Conservation (phyloP, 2,329 filamentous ascomycete species). For the Phaeosphaeriaceae sp. region DNA sequence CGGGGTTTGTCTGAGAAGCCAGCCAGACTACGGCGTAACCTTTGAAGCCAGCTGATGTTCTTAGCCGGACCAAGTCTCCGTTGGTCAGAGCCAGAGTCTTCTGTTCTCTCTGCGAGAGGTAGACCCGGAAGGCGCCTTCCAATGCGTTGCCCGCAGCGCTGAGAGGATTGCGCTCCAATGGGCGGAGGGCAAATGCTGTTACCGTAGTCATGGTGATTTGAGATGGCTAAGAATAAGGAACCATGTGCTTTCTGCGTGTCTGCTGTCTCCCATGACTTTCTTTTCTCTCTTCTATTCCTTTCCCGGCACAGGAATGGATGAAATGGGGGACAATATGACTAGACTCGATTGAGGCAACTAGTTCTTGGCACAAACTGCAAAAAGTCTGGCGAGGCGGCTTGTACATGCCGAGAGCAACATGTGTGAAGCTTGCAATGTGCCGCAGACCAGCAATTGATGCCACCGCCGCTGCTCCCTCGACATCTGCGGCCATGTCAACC, state of each 20-base stretch:
- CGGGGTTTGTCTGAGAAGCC: slow-evolving; percentile 54
- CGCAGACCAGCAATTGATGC: slow-evolving; percentile 52
- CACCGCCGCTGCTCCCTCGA: slow-evolving; percentile 50
- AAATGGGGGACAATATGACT: not conserved
- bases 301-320: too few relatives aligned
- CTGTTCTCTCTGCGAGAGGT: slow-evolving; percentile 63
- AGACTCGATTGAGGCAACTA: slow-evolving; percentile 5
- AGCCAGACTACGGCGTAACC: slow-evolving; percentile 69
- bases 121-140: slow-evolving; percentile 65
- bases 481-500: slow-evolving; percentile 53
- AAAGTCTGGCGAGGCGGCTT: slow-evolving; percentile 24
- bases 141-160: slow-evolving; percentile 55
- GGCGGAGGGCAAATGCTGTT: slow-evolving; percentile 59
- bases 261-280: slow-evolving; percentile 1
- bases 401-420: slow-evolving; percentile 14
- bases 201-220: slow-evolving; percentile 26
- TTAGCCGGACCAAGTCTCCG: slow-evolving; percentile 66
- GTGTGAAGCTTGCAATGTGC: slow-evolving; percentile 39
- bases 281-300: too few relatives aligned
- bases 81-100: slow-evolving; percentile 60
- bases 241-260: too few relatives aligned
- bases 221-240: not conserved
- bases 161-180: slow-evolving; percentile 56
- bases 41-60: slow-evolving; percentile 49
- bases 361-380: slow-evolving; percentile 5